Base-by-base conservation (phyloP, 2,329 filamentous ascomycete species). In the Colletotrichum sp. region DNA sequence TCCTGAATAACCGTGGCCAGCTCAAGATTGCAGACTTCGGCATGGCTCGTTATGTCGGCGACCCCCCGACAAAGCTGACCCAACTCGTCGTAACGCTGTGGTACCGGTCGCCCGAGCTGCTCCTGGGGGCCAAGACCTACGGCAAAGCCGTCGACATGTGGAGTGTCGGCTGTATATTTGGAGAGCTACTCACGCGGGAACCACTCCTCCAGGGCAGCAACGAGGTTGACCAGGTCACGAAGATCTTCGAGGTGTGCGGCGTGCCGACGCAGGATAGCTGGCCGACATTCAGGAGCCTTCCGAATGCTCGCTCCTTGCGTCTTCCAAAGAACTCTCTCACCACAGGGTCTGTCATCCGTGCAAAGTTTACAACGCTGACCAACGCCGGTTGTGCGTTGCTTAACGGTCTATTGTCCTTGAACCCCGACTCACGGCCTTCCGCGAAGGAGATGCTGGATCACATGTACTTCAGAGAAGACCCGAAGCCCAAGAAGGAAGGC, bases 11-110 rank as follows among this genome's bases (percentile, higher is more conserved):
- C 87, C 95, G 96, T 62, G 97, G 97, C 62, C 93, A 95, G 83
- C 93, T 99, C 85, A 98, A 98, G 85, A 93, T 99, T 78, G 97
- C 97, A 76, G 97, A 99, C 86, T 99, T 99, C 83, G 97, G 97
- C 84, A 98, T 99, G 95, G 96, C 97, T 5, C 92, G 97, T 32
- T 97, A 97, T 86, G 94, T 95, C 72, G 94, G 94, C 67, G 92
- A 95, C 79, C 96, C 96, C 6, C 89, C 93, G 1, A 90, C 93
- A 2, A 94, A 94, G 78, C 90, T 99, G 76, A 99, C 97, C 4
- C 94, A 96, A 82, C 91, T 99, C 63, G 97, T 99, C 77, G 96
- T 99, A 21, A 99, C 97, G 8, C 90, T 99, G 8, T 99, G 97
- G 97, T 99, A 99, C 84, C 95, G 97, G 72, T 91, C 95, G 1